These are phyloP conservation scores for Wickerhamiella musiphila DNA, from an alignment of 805 yeast species.

Conservation along the genomic window DNA sequence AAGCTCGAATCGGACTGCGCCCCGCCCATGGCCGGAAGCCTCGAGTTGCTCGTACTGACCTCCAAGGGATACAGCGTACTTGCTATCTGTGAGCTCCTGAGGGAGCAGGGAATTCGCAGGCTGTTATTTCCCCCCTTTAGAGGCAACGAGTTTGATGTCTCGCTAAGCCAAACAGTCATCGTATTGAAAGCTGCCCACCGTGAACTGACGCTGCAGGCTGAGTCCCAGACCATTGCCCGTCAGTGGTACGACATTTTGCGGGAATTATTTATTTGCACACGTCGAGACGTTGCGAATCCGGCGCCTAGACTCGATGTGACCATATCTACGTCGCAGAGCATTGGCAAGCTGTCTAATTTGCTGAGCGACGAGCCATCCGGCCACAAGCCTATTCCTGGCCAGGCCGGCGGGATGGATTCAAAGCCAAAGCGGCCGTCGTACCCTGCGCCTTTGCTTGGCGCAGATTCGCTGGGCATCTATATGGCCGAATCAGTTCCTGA, in stretches of 20 bases:
- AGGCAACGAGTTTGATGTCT: slow-evolving; percentile 3
- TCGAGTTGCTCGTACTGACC: slow-evolving; percentile 4
- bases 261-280: not conserved
- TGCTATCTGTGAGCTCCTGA: slow-evolving; percentile 5
- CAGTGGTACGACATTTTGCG: not conserved
- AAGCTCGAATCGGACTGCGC: not conserved
- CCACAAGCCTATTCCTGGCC: not conserved
- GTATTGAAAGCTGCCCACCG: not conserved
- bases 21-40: not conserved
- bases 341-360: not conserved
- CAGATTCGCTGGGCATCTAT: not conserved
- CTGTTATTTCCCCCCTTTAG: slow-evolving; percentile 7
- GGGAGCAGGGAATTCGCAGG: slow-evolving; percentile 3
- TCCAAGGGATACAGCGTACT: slow-evolving; percentile 3
- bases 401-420: not conserved
- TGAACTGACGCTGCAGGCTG: not conserved
- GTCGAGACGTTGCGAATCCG: no score
- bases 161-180: slow-evolving; percentile 1
- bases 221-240: not conserved
- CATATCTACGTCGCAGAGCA: not conserved
- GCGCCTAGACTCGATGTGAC: no score
- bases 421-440: no score
- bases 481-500: no score
- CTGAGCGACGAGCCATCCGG: not conserved
- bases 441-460: no score